phyloP scores from a whole-genome alignment of 2,329 filamentous ascomycete species.

The Ceratocystiopsis brevicomis region DNA sequence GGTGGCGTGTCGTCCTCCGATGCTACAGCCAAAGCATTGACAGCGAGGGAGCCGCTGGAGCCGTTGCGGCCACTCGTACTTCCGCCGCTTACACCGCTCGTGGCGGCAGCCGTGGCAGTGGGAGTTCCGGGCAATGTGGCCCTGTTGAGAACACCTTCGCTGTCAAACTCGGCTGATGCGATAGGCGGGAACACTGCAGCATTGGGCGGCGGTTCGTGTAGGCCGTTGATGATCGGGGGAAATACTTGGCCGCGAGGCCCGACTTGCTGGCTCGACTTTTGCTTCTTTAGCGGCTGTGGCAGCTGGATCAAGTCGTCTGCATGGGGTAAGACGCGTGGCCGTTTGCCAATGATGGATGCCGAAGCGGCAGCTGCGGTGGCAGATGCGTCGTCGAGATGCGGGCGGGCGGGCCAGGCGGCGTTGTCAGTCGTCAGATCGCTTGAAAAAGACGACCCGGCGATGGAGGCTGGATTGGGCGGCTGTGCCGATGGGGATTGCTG shows the following conservation, averaged over 20 bases:
- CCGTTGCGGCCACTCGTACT: too few species aligned
- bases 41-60: too few species aligned
- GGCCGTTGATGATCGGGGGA: conserved; percentile 46
- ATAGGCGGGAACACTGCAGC: conserved; percentile 46
- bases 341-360: conserved; percentile 5
- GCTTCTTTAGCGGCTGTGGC: conserved; percentile 45
- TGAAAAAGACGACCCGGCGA: background rate
- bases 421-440: too few species aligned
- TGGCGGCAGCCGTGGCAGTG: background rate
- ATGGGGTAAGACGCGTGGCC: conserved; percentile 7
- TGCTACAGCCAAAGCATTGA: too few species aligned
- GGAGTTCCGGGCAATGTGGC: too few species aligned
- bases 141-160: conserved; percentile 17
- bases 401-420: background rate
- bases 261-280: conserved; percentile 36
- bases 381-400: conserved; percentile 3
- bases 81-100: background rate
- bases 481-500: background rate
- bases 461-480: background rate
- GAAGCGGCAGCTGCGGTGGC: background rate
- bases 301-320: conserved; percentile 46
- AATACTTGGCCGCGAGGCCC: conserved; percentile 19
- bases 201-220: conserved; percentile 42
- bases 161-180: conserved; percentile 34
- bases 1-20: too few species aligned